Conservation (phyloP, 306 rosid species). For the Delonix regia region DNA sequence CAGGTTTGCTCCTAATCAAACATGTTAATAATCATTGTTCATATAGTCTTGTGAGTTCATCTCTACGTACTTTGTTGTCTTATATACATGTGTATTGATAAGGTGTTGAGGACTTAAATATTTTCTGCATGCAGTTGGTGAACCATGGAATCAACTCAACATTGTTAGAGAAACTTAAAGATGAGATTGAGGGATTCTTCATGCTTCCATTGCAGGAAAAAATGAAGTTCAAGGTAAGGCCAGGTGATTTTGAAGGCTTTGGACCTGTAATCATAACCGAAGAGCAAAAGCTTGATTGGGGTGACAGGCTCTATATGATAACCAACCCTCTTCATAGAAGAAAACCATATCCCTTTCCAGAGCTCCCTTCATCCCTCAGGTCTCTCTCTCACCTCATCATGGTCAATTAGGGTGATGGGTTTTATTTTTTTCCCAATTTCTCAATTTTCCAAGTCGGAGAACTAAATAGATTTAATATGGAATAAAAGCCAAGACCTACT, state of each 20-base stretch:
- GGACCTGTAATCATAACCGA: conserved; percentile 32
- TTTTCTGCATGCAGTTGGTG: conserved; percentile 41
- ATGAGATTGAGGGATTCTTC: conserved; percentile 50
- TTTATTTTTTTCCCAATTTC: too few relatives aligned
- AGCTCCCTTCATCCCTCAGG: conserved; percentile 50
- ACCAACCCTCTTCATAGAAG: conserved; percentile 44
- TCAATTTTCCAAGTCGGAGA: too few relatives aligned
- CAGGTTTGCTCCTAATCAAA: conserved; percentile 34
- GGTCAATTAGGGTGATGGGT: too few relatives aligned
- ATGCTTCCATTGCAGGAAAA: conserved; percentile 52
- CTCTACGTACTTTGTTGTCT: too few relatives aligned
- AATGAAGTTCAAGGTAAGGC: conserved; percentile 36
- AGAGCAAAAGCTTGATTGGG: conserved; percentile 55
- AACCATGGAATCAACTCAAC: conserved; percentile 50
- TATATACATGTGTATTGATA: too few relatives aligned
- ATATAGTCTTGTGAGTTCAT: background rate
- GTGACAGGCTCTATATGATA: conserved; percentile 47
- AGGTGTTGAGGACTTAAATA: background rate
- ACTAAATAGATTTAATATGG: too few relatives aligned
- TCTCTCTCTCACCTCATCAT: background rate
- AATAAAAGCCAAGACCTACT: too few relatives aligned
- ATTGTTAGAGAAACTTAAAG: conserved; percentile 41
- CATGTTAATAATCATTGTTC: too few relatives aligned
- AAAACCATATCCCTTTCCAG: conserved; percentile 48
- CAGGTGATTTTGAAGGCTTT: conserved; percentile 56